Evolutionary conservation across 2,329 filamentous ascomycete species (phyloP).

Genomic region (Sordariomycetes sp.): DNA sequence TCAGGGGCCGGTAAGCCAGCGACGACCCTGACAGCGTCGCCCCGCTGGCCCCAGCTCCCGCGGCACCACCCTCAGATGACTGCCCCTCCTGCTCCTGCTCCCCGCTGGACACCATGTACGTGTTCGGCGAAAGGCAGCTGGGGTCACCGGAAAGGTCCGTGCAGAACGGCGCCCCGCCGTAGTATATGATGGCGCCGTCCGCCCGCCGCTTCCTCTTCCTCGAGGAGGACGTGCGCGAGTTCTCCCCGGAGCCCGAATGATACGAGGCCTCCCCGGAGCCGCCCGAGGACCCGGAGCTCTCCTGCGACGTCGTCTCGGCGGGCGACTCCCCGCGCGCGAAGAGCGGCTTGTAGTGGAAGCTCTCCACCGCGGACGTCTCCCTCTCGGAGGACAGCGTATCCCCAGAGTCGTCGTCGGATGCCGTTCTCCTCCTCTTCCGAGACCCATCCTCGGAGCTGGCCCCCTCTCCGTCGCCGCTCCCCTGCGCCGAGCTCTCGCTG

Average conservation of each 20-base stretch:
- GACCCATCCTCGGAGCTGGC: background rate
- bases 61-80: constrained; percentile 6
- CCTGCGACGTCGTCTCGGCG: constrained; percentile 33
- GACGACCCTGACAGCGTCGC: constrained; percentile 39
- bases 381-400: background rate
- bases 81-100: background rate
- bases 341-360: constrained; percentile 54
- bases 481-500: constrained; percentile 48
- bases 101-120: constrained; percentile 23
- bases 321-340: constrained; percentile 41
- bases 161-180: constrained; percentile 69
- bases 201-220: constrained; percentile 42
- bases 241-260: constrained; percentile 31
- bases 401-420: background rate
- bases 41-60: background rate
- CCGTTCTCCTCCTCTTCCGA: background rate
- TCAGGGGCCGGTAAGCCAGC: constrained; percentile 37
- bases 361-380: constrained; percentile 18
- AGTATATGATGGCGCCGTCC: constrained; percentile 74
- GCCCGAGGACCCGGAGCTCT: constrained; percentile 38
- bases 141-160: constrained; percentile 66
- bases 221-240: constrained; percentile 35
- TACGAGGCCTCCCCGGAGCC: constrained; percentile 37
- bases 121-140: constrained; percentile 33
- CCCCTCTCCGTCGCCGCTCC: constrained; percentile 12